Conservation (phyloP, 495 filamentous ascomycete species). For the Xylona heveae region DNA sequence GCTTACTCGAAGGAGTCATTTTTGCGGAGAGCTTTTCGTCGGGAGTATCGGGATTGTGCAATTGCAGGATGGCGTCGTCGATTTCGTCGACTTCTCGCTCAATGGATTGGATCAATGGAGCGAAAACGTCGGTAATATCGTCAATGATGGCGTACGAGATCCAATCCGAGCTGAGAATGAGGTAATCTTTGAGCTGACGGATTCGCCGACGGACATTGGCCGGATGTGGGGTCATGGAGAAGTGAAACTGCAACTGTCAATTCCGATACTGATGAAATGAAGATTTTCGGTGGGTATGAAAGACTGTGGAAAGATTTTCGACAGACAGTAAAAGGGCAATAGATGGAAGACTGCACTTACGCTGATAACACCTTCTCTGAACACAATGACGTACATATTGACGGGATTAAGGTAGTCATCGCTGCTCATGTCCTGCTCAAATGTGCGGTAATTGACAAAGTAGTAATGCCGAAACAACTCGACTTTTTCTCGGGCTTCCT, state of each 20-base stretch:
- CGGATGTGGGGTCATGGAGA: constrained; percentile 78
- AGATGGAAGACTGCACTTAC: constrained; percentile 6
- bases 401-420: constrained; percentile 84
- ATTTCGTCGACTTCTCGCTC: constrained; percentile 81
- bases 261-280: background rate
- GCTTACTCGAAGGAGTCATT: too few species aligned
- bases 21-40: constrained; percentile 7
- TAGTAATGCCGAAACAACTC: constrained; percentile 95
- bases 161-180: constrained; percentile 87
- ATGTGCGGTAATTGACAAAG: constrained; percentile 92
- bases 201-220: constrained; percentile 88
- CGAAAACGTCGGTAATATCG: constrained; percentile 92
- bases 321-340: too few species aligned
- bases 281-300: background rate
- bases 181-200: constrained; percentile 82
- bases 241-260: constrained; percentile 68
- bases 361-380: constrained; percentile 82
- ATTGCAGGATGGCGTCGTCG: constrained; percentile 55
- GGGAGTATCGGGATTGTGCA: constrained; percentile 36
- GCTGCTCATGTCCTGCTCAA: constrained; percentile 77
- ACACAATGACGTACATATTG: constrained; percentile 95
- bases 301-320: too few species aligned
- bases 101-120: constrained; percentile 71
- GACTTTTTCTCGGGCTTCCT: constrained; percentile 93
- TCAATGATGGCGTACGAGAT: constrained; percentile 96